Base-by-base conservation (phyloP, 345 rosid genomes). In the Citrus inodora region DNA sequence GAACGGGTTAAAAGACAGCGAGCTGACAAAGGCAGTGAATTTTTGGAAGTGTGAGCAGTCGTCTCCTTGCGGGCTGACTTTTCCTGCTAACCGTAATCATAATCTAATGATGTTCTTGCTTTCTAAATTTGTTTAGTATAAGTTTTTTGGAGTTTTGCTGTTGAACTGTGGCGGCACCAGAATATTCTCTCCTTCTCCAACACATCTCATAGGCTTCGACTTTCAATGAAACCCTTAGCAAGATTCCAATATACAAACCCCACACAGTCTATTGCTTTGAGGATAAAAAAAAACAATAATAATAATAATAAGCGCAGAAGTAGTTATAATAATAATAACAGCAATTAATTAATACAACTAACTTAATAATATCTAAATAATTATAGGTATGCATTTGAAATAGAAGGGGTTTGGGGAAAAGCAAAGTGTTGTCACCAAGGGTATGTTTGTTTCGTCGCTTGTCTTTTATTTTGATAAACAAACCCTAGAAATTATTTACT, bases 21-120 rank as follows among this genome's bases (percentile, higher is more conserved):
- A 90, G 88, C 93, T 91, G 94, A 90, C 92, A 87, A 91, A 88
- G 88, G 90, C 95, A 91, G 92, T 88, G 95, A 91, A 90, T 91
- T 86, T 90, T 93, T 92, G 82, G 94, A 87, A 87, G 86, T 76
- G 85, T 78, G 94, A 83, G 93, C 80, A 85, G 92, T 86, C 92
- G 93, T 92, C 90, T 81, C 74, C 84, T 88, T 92, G 93, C 83
- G 97, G 88, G 97, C 94, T 92, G 98, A 96, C 97, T 91, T 92
- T 84, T 87, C 81, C 87, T 85, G 83, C 81, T 55, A 78, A 80
- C 77, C 84, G 83, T 95, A 90, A 96, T 96, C 94, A 96, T 93
- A 95, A 88, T 95, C 97, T 92, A 95, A 95, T 93, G 74, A 93
- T 95, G 87, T 85, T 69, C 71, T 83, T 79, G 82, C 88, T 80